Evolutionary conservation across 371 early-diverging fungal species (phyloP).

Genomic region (Mortierella polycephala): DNA sequence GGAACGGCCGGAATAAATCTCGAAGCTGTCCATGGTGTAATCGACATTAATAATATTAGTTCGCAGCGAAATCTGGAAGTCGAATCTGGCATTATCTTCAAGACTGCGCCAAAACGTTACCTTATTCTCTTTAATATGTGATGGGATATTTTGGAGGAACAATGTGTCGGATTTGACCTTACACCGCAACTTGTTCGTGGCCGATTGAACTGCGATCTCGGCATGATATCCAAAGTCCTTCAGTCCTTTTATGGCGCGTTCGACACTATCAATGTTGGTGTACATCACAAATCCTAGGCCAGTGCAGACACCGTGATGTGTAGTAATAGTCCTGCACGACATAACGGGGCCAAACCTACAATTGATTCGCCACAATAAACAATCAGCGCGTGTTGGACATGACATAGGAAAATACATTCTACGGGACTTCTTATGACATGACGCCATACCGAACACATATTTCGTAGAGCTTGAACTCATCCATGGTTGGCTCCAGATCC

Average conservation of each 20-base stretch:
- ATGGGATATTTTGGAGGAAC: constrained; percentile 44
- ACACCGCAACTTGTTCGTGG: constrained; percentile 48
- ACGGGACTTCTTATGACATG: too few species aligned
- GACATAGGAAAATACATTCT: too few species aligned
- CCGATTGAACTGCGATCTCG: constrained; percentile 41
- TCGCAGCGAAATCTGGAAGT: too few species aligned
- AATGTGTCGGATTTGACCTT: constrained; percentile 39
- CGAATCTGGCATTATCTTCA: neutral
- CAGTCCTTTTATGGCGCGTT: constrained; percentile 28
- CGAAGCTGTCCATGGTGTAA: constrained; percentile 16
- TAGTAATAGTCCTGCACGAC: constrained; percentile 44
- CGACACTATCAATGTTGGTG: constrained; percentile 28
- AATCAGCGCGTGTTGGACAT: neutral
- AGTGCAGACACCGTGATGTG: constrained; percentile 33
- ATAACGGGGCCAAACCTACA: constrained; percentile 44
- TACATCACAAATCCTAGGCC: constrained; percentile 54
- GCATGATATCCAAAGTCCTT: constrained; percentile 42
- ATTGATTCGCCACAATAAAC: neutral
- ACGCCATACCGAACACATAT: constrained; percentile 39
- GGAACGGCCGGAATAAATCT: constrained; percentile 31
- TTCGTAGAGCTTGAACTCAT: constrained; percentile 42
- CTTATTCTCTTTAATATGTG: constrained; percentile 38
- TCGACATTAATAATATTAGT: neutral
- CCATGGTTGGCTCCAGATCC: constrained; percentile 47
- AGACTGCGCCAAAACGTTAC: constrained; percentile 5